Evolutionary conservation across 139 green algal genomes (phyloP).

Genomic region (Chlorella sp.): DNA sequence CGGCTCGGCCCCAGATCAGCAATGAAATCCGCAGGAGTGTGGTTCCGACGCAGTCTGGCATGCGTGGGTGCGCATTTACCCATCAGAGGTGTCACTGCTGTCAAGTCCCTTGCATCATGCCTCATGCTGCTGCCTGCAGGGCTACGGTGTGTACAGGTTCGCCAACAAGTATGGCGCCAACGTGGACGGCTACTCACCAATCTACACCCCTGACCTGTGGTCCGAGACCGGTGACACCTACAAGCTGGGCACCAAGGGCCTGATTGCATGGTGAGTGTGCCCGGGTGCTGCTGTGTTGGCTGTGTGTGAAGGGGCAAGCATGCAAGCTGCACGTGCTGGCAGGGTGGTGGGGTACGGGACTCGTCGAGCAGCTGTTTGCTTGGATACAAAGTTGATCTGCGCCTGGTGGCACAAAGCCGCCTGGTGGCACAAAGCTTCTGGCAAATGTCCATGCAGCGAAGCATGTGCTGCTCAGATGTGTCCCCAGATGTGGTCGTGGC

Average conservation of each 20-base stretch:
- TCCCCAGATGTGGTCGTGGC: not conserved
- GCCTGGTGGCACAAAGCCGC: too few relatives aligned
- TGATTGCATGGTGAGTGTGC: constrained; percentile 73
- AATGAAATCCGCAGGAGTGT: too few relatives aligned
- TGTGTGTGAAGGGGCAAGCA: not conserved
- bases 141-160: constrained; percentile 85
- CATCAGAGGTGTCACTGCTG: not conserved
- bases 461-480: not conserved
- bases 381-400: not conserved
- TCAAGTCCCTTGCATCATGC: not conserved
- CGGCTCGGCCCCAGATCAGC: too few relatives aligned
- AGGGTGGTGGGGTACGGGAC: not conserved
- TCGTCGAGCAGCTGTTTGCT: not conserved
- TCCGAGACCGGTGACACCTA: constrained; percentile 73
- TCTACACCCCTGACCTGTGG: constrained; percentile 94
- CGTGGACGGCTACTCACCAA: constrained; percentile 93
- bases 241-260: constrained; percentile 81
- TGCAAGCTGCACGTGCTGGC: not conserved
- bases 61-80: too few relatives aligned
- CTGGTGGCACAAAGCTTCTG: not conserved
- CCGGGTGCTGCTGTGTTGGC: not conserved
- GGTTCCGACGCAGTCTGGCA: too few relatives aligned
- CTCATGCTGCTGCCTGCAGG: constrained; percentile 42
- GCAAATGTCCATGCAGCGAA: not conserved
- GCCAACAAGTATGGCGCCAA: constrained; percentile 91